phyloP scores from a whole-genome alignment of 139 green algal species.

The Axilococcus clingmanii region DNA sequence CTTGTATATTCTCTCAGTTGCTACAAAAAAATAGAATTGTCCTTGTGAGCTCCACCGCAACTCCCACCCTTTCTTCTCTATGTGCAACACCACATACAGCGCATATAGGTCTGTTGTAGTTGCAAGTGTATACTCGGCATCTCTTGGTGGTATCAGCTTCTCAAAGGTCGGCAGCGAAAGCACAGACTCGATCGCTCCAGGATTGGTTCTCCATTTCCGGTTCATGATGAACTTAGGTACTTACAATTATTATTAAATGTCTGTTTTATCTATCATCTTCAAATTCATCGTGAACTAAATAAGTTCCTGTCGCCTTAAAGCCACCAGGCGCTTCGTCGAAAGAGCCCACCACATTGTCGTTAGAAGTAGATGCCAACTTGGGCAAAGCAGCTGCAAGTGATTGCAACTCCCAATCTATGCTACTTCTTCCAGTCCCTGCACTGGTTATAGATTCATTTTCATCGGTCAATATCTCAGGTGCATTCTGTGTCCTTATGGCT shows the following conservation, averaged over 20 bases:
- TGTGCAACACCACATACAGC: slow-evolving; percentile 32
- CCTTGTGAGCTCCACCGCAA: slow-evolving; percentile 25
- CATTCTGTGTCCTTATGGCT: slow-evolving; percentile 2
- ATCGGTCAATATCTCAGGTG: not conserved
- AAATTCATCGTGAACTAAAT: too few species aligned
- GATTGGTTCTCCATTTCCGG: slow-evolving; percentile 30
- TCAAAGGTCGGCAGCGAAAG: slow-evolving; percentile 10
- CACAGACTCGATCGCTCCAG: slow-evolving; percentile 13
- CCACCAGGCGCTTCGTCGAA: too few species aligned
- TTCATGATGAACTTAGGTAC: too few species aligned
- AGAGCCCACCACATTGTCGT: too few species aligned
- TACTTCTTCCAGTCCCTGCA: slow-evolving; percentile 5
- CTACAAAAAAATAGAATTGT: slow-evolving; percentile 21
- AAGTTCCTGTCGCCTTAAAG: too few species aligned
- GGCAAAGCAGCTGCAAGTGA: slow-evolving; percentile 1
- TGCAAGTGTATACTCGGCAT: slow-evolving; percentile 5
- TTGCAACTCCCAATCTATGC: slow-evolving; percentile 28
- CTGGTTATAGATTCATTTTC: not conserved
- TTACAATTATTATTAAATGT: slow-evolving; percentile 1
- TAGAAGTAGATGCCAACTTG: too few species aligned
- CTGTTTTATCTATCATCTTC: too few species aligned
- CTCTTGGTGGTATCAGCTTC: not conserved
- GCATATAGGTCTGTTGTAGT: slow-evolving; percentile 24
- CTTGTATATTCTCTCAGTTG: not conserved
- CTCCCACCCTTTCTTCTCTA: slow-evolving; percentile 21